These are phyloP conservation scores for Perkinsus chesapeaki DNA, from an alignment of 169 alveolate species.

Conservation along the genomic window DNA sequence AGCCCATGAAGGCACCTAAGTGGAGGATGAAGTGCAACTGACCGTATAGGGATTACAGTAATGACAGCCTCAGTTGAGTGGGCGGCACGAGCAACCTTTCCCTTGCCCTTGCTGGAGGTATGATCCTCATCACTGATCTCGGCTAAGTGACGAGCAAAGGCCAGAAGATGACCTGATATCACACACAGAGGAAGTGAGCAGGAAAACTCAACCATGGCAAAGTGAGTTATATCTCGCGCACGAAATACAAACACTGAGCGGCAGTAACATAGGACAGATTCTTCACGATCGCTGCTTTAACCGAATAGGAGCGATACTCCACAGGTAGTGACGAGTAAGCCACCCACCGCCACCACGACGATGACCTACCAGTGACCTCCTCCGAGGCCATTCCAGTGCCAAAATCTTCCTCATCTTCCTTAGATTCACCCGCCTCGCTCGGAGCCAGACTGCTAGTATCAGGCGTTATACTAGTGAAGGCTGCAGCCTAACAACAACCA, in stretches of 20 bases:
- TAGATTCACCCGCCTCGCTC: background rate
- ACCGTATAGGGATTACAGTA: slow-evolving; percentile 8
- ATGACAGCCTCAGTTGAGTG: background rate
- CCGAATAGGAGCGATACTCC: too few relatives aligned
- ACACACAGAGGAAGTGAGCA: background rate
- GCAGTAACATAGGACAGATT: too few relatives aligned
- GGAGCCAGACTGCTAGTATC: background rate
- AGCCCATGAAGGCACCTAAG: background rate
- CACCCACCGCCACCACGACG: too few relatives aligned
- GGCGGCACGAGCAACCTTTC: background rate
- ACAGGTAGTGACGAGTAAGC: too few relatives aligned
- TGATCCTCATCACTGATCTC: background rate
- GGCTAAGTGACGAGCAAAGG: background rate
- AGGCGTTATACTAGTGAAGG: background rate
- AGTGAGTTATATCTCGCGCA: too few relatives aligned
- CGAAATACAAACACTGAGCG: too few relatives aligned
- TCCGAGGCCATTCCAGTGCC: background rate
- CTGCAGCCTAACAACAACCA: background rate
- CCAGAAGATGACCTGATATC: background rate
- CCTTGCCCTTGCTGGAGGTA: background rate
- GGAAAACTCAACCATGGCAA: too few relatives aligned
- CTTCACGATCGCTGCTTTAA: too few relatives aligned
- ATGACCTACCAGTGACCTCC: background rate
- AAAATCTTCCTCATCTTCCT: background rate
- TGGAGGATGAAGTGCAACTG: slow-evolving; percentile 7